These are phyloP conservation scores for Atalantia buxifolia DNA, from an alignment of 345 rosid species.

Conservation along the genomic window DNA sequence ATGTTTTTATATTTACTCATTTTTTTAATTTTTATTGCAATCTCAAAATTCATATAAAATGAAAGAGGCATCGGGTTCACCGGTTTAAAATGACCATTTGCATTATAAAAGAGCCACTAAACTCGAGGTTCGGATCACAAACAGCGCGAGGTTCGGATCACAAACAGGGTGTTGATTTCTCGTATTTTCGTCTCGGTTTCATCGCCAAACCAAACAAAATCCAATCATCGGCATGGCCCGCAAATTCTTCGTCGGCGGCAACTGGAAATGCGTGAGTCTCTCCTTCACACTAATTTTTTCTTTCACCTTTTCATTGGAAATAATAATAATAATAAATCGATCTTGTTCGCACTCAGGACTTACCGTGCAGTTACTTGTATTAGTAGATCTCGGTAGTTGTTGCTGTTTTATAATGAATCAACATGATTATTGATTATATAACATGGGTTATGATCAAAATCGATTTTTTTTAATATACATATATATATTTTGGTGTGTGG, in stretches of 20 bases:
- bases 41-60: too few species aligned
- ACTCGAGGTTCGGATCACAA: not conserved
- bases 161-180: not conserved
- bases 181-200: slow-evolving; percentile 11
- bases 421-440: not conserved
- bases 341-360: not conserved
- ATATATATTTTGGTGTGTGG: not conserved
- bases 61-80: too few species aligned
- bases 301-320: not conserved
- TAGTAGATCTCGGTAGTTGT: not conserved
- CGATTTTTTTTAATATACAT: not conserved
- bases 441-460: not conserved
- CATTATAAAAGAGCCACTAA: not conserved
- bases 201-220: slow-evolving; percentile 2
- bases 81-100: not conserved
- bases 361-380: not conserved
- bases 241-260: slow-evolving; percentile 76
- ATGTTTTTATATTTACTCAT: too few species aligned
- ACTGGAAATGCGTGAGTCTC: slow-evolving; percentile 77
- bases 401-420: not conserved
- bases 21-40: too few species aligned
- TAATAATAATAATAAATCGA: not conserved
- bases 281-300: not conserved
- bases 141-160: not conserved
- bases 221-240: slow-evolving; percentile 38